These are phyloP conservation scores for Rhizomucor pusillus DNA, from an alignment of 371 early-diverging fungal species.

Conservation along the genomic window DNA sequence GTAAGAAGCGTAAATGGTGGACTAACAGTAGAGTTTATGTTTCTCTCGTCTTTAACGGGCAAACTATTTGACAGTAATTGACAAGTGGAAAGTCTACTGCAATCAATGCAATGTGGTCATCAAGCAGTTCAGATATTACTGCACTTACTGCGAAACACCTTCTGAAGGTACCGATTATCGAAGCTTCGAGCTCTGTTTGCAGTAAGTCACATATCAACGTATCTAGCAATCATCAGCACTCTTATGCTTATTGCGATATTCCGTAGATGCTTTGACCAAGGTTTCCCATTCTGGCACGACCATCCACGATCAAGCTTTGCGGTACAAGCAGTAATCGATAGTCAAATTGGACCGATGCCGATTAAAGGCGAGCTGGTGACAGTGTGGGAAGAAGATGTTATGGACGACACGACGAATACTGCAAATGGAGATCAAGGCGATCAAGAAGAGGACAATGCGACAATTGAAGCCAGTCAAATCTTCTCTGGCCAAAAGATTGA, in stretches of 20 bases:
- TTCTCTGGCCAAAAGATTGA: constrained; percentile 36
- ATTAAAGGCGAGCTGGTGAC: constrained; percentile 61
- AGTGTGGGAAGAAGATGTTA: constrained; percentile 60
- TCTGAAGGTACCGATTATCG: constrained; percentile 57
- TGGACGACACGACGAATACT: constrained; percentile 27
- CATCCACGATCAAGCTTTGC: constrained; percentile 82
- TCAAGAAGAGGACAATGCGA: neutral
- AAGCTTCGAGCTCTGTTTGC: constrained; percentile 71
- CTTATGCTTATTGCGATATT: constrained; percentile 4
- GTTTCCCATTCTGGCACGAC: constrained; percentile 72
- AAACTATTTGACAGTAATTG: constrained; percentile 20
- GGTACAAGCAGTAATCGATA: constrained; percentile 61
- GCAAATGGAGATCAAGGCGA: constrained; percentile 10
- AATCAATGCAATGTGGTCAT: constrained; percentile 60
- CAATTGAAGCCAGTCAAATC: constrained; percentile 33
- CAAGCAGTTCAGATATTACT: constrained; percentile 72
- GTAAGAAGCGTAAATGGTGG: constrained; percentile 1
- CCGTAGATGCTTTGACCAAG: constrained; percentile 70
- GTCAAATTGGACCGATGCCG: constrained; percentile 47
- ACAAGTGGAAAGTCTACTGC: constrained; percentile 60
- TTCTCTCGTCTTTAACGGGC: neutral
- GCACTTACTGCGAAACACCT: constrained; percentile 79
- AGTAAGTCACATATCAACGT: no score
- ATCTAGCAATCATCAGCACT: no score
- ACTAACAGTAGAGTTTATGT: neutral